phyloP scores from a whole-genome alignment of 2,329 filamentous ascomycete species.

The Lachnellula hyalina region DNA sequence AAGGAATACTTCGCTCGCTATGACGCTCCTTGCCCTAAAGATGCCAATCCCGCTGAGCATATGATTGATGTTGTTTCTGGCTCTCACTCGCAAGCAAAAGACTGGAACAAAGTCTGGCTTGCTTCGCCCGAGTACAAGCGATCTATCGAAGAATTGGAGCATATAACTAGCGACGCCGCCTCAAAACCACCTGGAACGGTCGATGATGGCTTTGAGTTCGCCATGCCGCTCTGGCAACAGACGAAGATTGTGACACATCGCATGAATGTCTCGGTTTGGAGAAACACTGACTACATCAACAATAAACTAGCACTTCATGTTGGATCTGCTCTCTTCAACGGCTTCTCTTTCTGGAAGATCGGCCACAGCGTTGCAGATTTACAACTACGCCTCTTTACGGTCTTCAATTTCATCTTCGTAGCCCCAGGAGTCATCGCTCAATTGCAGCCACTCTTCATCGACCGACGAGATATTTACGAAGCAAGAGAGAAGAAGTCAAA shows the following conservation, averaged over 20 bases:
- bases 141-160: constrained; percentile 53
- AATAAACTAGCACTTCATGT: constrained; percentile 49
- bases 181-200: constrained; percentile 30
- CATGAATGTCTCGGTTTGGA: constrained; percentile 48
- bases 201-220: constrained; percentile 44
- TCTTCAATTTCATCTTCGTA: constrained; percentile 61
- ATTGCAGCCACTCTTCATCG: constrained; percentile 53
- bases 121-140: constrained; percentile 51
- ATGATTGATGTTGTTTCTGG: constrained; percentile 43
- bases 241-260: constrained; percentile 29
- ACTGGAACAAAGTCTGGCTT: constrained; percentile 67
- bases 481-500: constrained; percentile 55
- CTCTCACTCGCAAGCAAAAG: constrained; percentile 45
- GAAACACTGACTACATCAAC: constrained; percentile 54
- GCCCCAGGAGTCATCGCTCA: constrained; percentile 53
- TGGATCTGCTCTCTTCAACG: constrained; percentile 51
- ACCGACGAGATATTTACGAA: constrained; percentile 52
- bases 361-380: constrained; percentile 45
- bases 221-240: constrained; percentile 45
- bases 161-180: constrained; percentile 45
- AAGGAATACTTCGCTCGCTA: constrained; percentile 55
- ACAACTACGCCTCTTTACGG: constrained; percentile 51
- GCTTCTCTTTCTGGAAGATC: constrained; percentile 57
- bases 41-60: constrained; percentile 40
- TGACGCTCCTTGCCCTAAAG: constrained; percentile 39